Evolutionary conservation across 352 stramenopile species (phyloP), one percentile per base, ranked within the genome.

Genomic region (Phytophthora cryptogea): DNA sequence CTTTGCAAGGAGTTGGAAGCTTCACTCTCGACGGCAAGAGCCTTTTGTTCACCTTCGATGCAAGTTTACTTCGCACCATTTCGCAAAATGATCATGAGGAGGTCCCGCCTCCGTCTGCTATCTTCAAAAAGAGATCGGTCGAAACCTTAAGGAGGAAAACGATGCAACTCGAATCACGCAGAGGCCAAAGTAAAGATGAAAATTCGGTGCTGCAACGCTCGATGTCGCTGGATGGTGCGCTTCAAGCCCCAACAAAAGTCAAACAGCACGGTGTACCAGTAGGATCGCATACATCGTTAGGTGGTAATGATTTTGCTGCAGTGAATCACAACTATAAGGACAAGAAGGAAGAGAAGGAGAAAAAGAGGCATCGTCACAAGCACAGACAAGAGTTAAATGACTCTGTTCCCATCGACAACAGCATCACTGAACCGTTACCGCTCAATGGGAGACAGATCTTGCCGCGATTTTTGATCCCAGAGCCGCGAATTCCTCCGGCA

Each of bases 391-490:
- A 60, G 6, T 4, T 45, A 8, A 20, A 33, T 10, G 28, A 37
- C 2, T 44, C 32, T 13, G 33, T 5, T 26, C 36, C 54, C 8
- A 20, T n/a, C 6, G 52, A 63, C 5, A 57, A 23, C 16, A 72
- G 4, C 10, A 67, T 27, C 14, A 11, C 6, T 8, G 50, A 64
- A 3, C 14, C 30, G 16, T 33, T 51, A 2, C 46, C 31, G 5
- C 11, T 50, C 0, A 60, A 65, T 5, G 48, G 43, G 0, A 37
- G 46, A 11, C 72, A 77, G 17, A 66, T 86, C 11, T 49, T 89
- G 32, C 79, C 79, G 0, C 76, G 76, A 1, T 89, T 89, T 50
- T 50, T 89, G 43, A 61, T 78, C 13, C 63, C 56, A 17, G 69
- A 83, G 44, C 37, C 54, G 44, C 49, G 35, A 26, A 37, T 66